Conservation (phyloP, 805 yeast genomes). For the Wickerhamiella galacta region DNA sequence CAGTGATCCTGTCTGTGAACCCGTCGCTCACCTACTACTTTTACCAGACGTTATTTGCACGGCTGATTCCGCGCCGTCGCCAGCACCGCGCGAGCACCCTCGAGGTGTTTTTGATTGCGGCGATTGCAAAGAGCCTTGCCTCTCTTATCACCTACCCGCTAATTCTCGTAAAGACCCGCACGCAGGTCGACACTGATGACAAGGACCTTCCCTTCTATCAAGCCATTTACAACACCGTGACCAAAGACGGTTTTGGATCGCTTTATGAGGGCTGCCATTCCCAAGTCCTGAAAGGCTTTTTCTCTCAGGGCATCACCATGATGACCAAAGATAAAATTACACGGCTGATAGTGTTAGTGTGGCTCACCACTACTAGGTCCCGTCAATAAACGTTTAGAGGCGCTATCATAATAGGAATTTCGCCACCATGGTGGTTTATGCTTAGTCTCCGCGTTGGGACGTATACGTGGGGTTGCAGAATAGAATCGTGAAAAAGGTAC, state of each 20-base stretch:
- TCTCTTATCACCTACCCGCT: constrained; percentile 58
- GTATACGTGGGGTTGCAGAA: no score
- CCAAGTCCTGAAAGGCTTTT: constrained; percentile 21
- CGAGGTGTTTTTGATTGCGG: constrained; percentile 51
- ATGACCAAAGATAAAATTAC: constrained; percentile 25
- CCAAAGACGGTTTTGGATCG: constrained; percentile 62
- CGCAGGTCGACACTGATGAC: constrained; percentile 33
- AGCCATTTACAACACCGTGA: constrained; percentile 29
- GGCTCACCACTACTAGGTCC: no score
- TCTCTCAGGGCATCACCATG: constrained; percentile 22
- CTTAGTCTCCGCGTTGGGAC: no score
- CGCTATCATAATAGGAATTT: no score
- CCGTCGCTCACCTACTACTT: constrained; percentile 23
- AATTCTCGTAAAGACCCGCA: constrained; percentile 55
- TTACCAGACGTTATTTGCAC: constrained; percentile 16
- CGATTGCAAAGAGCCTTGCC: constrained; percentile 49
- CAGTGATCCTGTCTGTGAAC: constrained; percentile 18
- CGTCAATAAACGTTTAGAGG: no score
- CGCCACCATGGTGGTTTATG: no score
- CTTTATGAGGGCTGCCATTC: constrained; percentile 49
- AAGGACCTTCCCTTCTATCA: constrained; percentile 6
- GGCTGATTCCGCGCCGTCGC: constrained; percentile 12
- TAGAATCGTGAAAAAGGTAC: no score
- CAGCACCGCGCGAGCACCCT: constrained; percentile 15
- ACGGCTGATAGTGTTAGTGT: constrained; percentile 8